Evolutionary conservation across 768 basidiomycete genomes (phyloP).

Genomic region (Termitomyces heimii): DNA sequence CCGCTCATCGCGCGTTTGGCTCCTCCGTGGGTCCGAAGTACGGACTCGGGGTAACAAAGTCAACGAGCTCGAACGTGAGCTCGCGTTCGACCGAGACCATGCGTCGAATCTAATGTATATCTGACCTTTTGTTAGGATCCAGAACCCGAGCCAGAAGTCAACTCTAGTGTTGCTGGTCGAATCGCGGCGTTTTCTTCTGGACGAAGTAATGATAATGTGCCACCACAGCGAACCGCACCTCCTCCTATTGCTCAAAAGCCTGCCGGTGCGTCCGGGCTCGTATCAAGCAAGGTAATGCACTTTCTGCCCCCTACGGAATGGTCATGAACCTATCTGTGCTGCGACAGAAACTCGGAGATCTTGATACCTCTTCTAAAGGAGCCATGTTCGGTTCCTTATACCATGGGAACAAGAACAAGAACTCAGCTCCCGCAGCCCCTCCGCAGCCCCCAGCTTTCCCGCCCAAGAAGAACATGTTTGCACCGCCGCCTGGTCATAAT

Average conservation of each 20-base stretch:
- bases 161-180: constrained; percentile 39
- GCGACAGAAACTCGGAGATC: constrained; percentile 53
- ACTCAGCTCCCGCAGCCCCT: constrained; percentile 28
- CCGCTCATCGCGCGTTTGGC: constrained; percentile 38
- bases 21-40: constrained; percentile 36
- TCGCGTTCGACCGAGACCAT: neutral
- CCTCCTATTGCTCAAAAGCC: constrained; percentile 25
- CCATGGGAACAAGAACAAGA: constrained; percentile 33
- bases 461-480: constrained; percentile 29
- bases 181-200: constrained; percentile 47
- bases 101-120: neutral
- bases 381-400: constrained; percentile 42
- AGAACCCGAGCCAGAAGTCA: constrained; percentile 29
- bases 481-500: constrained; percentile 15
- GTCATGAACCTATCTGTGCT: neutral
- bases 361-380: constrained; percentile 47
- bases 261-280: constrained; percentile 15
- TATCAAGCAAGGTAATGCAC: constrained; percentile 21
- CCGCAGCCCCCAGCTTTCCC: constrained; percentile 28
- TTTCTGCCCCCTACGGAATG: neutral
- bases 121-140: constrained; percentile 3
- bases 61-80: constrained; percentile 32
- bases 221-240: constrained; percentile 5
- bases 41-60: constrained; percentile 19
- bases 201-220: constrained; percentile 15